Evolutionary conservation across 345 rosid genomes (phyloP), one percentile per base, ranked within the genome.

Genomic region (Populus alba): DNA sequence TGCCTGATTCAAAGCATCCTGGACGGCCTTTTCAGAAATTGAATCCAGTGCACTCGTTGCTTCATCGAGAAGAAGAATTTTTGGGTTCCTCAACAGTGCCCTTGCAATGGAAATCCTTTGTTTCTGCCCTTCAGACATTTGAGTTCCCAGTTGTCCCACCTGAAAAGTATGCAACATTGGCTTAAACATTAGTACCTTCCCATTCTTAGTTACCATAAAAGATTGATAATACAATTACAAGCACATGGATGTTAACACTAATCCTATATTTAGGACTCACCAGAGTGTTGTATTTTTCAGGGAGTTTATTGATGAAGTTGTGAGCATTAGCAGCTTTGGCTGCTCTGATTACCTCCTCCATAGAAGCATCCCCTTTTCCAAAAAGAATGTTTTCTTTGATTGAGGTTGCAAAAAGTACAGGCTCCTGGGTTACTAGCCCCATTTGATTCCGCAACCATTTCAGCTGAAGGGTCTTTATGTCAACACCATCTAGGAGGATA

Each of bases 291-390:
- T 88, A 88, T 66, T 87, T 88, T 55, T 86, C 75, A 2, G 88
- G 81, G 49, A 88, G 80, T 76, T 86, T 84, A 6, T 23, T 25
- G 77, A 90, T 90, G 83, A 87, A 88, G 83, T 87, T 87, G 65
- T 88, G 91, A 8, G 87, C 91, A 80, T 87, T 85, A 33, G 87
- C 92, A 16, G 85, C 90, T 78, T 86, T 89, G 4, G 94, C 88
- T 22, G 90, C 91, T 25, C n/a, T 69, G 15, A 72, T 71, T 37
- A 88, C 77, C 22, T 71, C 73, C 20, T 81, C 88, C 84, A 80
- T 82, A 0, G 88, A 47, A 39, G 90, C 94, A 33, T 74, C 89
- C 75, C 82, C 89, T 41, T 88, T 87, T 15, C 94, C 91, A 18
- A 88, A 86, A 33, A 90, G 69, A 57, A 89, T 90, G 76, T 89